phyloP scores from a whole-genome alignment of 1,284 basidiomycete genomes.

The Sanguinoderma infundibulare region DNA sequence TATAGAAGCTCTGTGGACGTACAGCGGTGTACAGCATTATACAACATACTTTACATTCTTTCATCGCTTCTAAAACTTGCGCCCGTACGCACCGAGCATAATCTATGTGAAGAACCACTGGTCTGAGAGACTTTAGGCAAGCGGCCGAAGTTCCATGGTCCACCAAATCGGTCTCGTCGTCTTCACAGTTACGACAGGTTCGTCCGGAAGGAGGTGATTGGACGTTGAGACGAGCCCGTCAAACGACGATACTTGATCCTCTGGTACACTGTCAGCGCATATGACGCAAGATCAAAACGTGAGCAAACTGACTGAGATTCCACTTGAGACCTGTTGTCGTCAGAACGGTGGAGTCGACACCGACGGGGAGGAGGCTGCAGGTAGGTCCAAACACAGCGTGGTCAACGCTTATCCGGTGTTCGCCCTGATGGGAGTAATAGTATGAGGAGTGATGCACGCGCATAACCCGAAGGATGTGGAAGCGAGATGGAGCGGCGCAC shows the following conservation, averaged over 20 bases:
- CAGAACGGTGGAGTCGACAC: conserved; percentile 75
- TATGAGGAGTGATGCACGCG: conserved; percentile 1
- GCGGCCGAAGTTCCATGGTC: conserved; percentile 44
- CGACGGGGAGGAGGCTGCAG: conserved; percentile 92
- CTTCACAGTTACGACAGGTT: conserved; percentile 66
- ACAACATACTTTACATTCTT: background rate
- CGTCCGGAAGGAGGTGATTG: conserved; percentile 80
- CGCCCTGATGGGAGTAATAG: conserved; percentile 58
- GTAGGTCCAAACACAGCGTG: conserved; percentile 81
- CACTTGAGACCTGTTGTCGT: conserved; percentile 87
- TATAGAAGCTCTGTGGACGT: too few species aligned
- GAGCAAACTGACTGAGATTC: conserved; percentile 76
- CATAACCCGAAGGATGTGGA: background rate
- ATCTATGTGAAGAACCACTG: background rate
- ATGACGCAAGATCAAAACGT: background rate
- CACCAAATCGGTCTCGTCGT: conserved; percentile 90
- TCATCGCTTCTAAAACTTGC: background rate
- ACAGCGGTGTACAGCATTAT: background rate
- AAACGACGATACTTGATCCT: conserved; percentile 71
- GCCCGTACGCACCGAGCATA: background rate
- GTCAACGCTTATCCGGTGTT: conserved; percentile 80
- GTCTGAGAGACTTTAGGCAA: background rate
- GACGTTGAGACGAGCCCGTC: conserved; percentile 88
- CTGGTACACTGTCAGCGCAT: conserved; percentile 37
- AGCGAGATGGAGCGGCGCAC: background rate